Percentiles rank a stretch among this genome's conserved stretches.
phyloP scores from a whole-genome alignment of 176 grass and related monocot genomes.

The Secale cereale region DNA sequence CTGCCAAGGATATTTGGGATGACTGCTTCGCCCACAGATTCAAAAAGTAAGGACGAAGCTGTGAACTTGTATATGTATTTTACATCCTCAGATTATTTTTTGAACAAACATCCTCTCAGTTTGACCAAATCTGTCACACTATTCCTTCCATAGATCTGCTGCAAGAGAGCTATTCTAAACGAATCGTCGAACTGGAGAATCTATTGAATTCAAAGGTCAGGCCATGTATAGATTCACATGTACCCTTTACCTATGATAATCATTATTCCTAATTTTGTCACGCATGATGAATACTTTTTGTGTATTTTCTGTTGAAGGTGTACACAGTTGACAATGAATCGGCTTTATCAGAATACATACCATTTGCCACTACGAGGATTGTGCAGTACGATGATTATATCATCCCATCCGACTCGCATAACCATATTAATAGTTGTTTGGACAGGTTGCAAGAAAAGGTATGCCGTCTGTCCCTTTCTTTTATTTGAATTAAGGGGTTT shows the following conservation, averaged over 20 bases:
- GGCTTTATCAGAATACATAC: slow-evolving; percentile 45
- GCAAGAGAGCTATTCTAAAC: neutral
- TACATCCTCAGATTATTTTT: neutral
- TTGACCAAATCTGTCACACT: neutral
- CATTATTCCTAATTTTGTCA: neutral
- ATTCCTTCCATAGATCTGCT: slow-evolving; percentile 28
- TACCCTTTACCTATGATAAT: neutral
- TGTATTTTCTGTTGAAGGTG: slow-evolving; percentile 54
- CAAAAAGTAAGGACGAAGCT: slow-evolving; percentile 41
- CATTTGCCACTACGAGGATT: slow-evolving; percentile 58
- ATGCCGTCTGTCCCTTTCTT: neutral
- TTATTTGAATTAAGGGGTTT: too few relatives aligned
- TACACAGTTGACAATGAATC: slow-evolving; percentile 73
- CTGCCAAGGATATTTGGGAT: slow-evolving; percentile 84
- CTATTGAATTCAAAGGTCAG: slow-evolving; percentile 81
- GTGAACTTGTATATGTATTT: neutral
- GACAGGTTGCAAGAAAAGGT: slow-evolving; percentile 53
- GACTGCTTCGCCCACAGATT: slow-evolving; percentile 62
- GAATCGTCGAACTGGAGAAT: slow-evolving; percentile 58
- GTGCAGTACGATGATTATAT: slow-evolving; percentile 44
- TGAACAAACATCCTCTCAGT: neutral
- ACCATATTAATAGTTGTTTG: slow-evolving; percentile 27
- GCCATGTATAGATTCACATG: neutral
- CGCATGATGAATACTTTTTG: neutral
- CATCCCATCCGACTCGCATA: slow-evolving; percentile 11